These are phyloP conservation scores for Ceratobasidium sp. DNA, from an alignment of 1,284 basidiomycete species.

Conservation along the genomic window DNA sequence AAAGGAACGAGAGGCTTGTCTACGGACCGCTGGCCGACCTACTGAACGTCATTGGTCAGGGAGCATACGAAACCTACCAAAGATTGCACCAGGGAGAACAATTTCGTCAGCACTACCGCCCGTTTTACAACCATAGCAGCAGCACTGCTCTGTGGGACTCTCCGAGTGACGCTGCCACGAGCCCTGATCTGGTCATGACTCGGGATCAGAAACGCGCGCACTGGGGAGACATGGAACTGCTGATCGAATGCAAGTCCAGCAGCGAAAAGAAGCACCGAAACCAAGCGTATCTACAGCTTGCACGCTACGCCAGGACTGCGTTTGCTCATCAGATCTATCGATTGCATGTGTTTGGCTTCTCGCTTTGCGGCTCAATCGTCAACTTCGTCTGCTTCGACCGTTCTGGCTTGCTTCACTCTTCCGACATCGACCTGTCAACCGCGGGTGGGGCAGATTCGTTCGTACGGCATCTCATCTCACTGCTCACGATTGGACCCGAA, in stretches of 20 bases:
- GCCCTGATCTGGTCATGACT: conserved; percentile 14
- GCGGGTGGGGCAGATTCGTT: not conserved
- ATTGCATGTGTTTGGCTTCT: not conserved
- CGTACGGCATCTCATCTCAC: not conserved
- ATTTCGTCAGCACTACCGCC: not conserved
- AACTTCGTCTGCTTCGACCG: conserved; percentile 23
- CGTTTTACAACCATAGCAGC: not conserved
- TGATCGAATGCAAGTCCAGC: conserved; percentile 27
- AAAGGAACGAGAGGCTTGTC: not conserved
- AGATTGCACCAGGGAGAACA: not conserved
- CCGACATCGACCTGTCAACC: not conserved
- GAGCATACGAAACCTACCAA: not conserved
- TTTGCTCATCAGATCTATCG: conserved; percentile 33
- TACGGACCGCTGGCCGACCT: not conserved
- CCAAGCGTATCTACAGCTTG: conserved; percentile 25
- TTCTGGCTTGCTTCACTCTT: conserved; percentile 1
- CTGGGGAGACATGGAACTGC: conserved; percentile 32
- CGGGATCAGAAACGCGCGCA: not conserved
- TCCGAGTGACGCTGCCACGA: not conserved
- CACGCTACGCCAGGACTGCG: conserved; percentile 20
- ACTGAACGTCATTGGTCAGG: conserved; percentile 1
- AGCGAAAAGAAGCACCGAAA: not conserved
- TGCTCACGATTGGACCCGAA: not conserved
- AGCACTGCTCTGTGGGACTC: not conserved
- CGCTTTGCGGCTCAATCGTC: conserved; percentile 1